Evolutionary conservation across 164 flowering plant species (phyloP).

Genomic region (Echeveria elegans): DNA sequence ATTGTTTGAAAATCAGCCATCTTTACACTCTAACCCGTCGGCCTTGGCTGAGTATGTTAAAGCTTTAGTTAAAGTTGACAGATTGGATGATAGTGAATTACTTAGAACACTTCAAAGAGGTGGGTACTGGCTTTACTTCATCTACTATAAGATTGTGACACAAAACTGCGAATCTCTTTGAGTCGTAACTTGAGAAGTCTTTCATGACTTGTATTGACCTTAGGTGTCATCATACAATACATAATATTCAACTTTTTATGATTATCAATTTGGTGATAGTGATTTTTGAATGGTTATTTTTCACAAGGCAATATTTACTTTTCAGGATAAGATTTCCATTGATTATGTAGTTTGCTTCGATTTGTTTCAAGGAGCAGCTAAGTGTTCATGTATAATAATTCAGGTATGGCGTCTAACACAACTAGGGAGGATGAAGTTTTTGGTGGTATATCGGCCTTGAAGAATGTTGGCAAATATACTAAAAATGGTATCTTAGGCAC

Average conservation of each 20-base stretch:
- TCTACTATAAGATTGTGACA: too few species aligned
- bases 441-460: constrained; percentile 51
- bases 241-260: background rate
- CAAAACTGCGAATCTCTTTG: too few species aligned
- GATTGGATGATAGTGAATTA: constrained; percentile 79
- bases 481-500: constrained; percentile 83
- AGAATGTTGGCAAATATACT: constrained; percentile 58
- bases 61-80: constrained; percentile 82
- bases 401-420: constrained; percentile 16
- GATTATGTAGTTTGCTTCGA: background rate
- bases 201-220: background rate
- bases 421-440: constrained; percentile 41
- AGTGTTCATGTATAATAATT: background rate
- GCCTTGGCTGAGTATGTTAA: constrained; percentile 91
- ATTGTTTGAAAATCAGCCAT: constrained; percentile 77
- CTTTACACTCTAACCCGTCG: constrained; percentile 66
- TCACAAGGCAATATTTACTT: background rate
- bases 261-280: too few species aligned
- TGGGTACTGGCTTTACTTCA: constrained; percentile 15
- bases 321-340: background rate
- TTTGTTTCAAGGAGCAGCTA: background rate
- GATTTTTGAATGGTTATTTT: background rate
- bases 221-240: background rate
- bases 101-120: constrained; percentile 85
- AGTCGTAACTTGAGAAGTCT: background rate